phyloP scores from a whole-genome alignment of 345 rosid species.

The Dovyalis caffra region DNA sequence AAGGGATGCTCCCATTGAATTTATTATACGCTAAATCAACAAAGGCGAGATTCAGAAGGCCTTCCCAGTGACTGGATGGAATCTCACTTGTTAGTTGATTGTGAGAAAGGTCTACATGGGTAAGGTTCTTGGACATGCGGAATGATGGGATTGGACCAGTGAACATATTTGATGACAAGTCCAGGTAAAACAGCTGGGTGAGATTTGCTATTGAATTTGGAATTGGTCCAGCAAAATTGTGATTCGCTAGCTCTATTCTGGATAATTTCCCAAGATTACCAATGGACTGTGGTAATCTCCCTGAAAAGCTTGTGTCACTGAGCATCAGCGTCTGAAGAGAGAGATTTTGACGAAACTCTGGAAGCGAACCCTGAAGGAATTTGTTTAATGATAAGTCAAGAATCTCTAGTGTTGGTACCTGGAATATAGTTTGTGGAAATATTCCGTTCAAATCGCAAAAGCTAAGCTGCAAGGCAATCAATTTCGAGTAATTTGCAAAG shows the following conservation, averaged over 20 bases:
- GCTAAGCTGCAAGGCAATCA: slow-evolving; percentile 24
- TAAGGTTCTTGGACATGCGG: slow-evolving; percentile 19
- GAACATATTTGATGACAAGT: slow-evolving; percentile 34
- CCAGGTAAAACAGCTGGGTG: slow-evolving; percentile 24
- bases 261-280: slow-evolving; percentile 22
- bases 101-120: slow-evolving; percentile 22
- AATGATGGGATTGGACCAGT: slow-evolving; percentile 35
- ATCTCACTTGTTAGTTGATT: slow-evolving; percentile 36
- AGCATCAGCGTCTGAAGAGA: slow-evolving; percentile 31
- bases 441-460: slow-evolving; percentile 12
- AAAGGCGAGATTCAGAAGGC: slow-evolving; percentile 26
- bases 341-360: background rate
- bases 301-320: slow-evolving; percentile 25
- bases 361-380: slow-evolving; percentile 30
- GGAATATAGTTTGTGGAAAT: slow-evolving; percentile 32
- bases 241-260: background rate
- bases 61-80: slow-evolving; percentile 20
- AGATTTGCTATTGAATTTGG: slow-evolving; percentile 26
- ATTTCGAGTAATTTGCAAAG: slow-evolving; percentile 15
- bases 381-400: slow-evolving; percentile 23
- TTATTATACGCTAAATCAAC: slow-evolving; percentile 31
- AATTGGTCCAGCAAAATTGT: slow-evolving; percentile 34
- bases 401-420: slow-evolving; percentile 20
- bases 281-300: slow-evolving; percentile 38
- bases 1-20: slow-evolving; percentile 34